Percentiles rank a stretch among this genome's conserved stretches.
Conservation (phyloP, 371 early-diverging fungal genomes). For the Apophysomyces trapeziformis region DNA sequence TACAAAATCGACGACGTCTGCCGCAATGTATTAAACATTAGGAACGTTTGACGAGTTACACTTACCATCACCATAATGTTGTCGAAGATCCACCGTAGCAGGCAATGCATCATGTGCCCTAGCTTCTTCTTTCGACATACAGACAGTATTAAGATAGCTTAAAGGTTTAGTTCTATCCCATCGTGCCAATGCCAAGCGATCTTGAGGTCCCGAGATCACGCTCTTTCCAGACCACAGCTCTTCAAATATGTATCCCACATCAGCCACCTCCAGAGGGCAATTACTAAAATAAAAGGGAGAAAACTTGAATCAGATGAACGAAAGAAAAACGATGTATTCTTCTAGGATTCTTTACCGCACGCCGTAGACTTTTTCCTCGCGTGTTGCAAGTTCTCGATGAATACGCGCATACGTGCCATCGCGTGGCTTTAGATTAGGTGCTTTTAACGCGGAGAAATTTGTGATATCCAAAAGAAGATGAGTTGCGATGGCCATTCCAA, state of each 20-base stretch:
- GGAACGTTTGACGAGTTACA: not conserved
- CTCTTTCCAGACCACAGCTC: conserved; percentile 84
- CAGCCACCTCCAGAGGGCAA: conserved; percentile 57
- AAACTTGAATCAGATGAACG: not conserved
- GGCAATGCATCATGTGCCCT: conserved; percentile 52
- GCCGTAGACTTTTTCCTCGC: conserved; percentile 59
- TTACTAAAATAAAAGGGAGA: not conserved
- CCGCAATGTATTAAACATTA: not conserved
- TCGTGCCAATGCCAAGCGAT: conserved; percentile 73
- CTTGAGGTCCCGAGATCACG: conserved; percentile 70
- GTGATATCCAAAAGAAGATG: conserved; percentile 82
- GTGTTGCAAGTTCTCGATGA: conserved; percentile 71
- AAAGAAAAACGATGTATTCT: not conserved
- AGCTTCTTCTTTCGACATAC: conserved; percentile 79
- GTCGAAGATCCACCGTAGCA: conserved; percentile 26
- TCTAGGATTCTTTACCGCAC: conserved; percentile 37
- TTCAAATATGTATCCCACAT: conserved; percentile 82
- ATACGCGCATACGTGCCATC: conserved; percentile 74
- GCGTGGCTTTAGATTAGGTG: conserved; percentile 76
- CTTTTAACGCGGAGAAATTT: conserved; percentile 68
- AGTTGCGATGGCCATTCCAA: conserved; percentile 90
- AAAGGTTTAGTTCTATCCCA: conserved; percentile 75
- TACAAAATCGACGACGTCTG: conserved; percentile 17
- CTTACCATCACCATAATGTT: conserved; percentile 34
- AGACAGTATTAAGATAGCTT: conserved; percentile 72